These are phyloP conservation scores for Elaeis guineensis DNA, from an alignment of 176 grass and related monocot species.

Conservation along the genomic window DNA sequence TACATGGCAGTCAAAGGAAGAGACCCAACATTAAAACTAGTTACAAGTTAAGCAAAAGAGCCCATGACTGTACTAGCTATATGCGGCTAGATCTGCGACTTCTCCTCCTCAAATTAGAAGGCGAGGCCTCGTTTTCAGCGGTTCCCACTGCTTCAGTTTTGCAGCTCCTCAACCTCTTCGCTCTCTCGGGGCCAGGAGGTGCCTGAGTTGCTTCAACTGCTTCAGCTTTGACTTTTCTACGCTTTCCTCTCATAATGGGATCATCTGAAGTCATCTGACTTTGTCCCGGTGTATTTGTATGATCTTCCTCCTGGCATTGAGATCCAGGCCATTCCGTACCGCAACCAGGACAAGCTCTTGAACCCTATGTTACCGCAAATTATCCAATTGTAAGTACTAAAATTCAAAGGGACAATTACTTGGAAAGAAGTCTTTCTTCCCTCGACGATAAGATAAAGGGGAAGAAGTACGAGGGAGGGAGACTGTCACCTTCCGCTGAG, in stretches of 20 bases:
- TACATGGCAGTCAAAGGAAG: no score
- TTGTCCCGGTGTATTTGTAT: slow-evolving; percentile 18
- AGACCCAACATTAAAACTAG: no score
- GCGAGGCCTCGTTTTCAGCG: slow-evolving; percentile 8
- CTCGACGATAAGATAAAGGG: no score
- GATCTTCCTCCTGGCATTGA: slow-evolving; percentile 33
- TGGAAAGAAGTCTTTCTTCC: no score
- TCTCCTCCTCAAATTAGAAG: slow-evolving; percentile 18
- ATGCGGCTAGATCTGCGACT: no score
- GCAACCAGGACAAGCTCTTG: slow-evolving; percentile 63
- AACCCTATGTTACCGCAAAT: slow-evolving; percentile 14
- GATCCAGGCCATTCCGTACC: slow-evolving; percentile 46
- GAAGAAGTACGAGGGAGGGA: not conserved
- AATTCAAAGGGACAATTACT: no score
- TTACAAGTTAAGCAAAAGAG: no score
- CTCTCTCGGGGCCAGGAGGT: not conserved
- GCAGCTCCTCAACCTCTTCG: slow-evolving; percentile 26
- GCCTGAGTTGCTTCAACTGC: slow-evolving; percentile 22
- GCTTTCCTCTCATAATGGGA: slow-evolving; percentile 19
- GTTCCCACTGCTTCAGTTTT: slow-evolving; percentile 24
- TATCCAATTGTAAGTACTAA: no score
- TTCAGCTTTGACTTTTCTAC: slow-evolving; percentile 33
- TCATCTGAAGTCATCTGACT: slow-evolving; percentile 12
- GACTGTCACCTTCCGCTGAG: slow-evolving; percentile 35
- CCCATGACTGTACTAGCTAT: no score